These are phyloP conservation scores for Baffinella frigidus DNA, from an alignment of 208 protist genomes.

Conservation along the genomic window DNA sequence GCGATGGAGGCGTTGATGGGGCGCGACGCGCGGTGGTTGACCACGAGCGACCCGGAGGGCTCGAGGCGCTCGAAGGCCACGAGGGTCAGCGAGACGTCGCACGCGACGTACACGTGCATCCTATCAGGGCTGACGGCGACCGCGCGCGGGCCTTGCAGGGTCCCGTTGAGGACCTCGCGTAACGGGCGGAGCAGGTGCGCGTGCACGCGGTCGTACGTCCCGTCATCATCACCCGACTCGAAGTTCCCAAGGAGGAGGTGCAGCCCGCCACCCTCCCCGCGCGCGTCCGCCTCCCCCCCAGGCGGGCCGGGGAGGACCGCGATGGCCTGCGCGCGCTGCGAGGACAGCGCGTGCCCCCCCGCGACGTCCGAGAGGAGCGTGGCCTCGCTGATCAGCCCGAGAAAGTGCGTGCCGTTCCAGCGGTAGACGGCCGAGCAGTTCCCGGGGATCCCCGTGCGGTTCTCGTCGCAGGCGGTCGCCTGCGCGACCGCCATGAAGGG, in stretches of 20 bases:
- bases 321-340: not conserved
- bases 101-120: not conserved
- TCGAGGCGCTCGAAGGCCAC: not conserved
- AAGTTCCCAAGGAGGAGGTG: not conserved
- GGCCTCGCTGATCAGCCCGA: not conserved
- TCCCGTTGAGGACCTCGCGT: not conserved
- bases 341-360: not conserved
- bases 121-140: not conserved
- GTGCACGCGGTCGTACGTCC: not conserved
- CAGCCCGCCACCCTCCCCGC: not conserved
- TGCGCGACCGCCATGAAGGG: not conserved
- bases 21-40: not conserved
- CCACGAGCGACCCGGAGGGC: not conserved
- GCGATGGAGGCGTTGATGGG: not conserved
- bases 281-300: not conserved
- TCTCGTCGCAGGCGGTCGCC: not conserved
- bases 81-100: not conserved
- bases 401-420: not conserved
- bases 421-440: not conserved
- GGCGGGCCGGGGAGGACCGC: not conserved
- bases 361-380: not conserved
- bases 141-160: not conserved
- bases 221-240: not conserved
- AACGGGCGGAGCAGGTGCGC: not conserved
- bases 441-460: not conserved